Conservation (phyloP, 2,329 filamentous ascomycete genomes). For the Fusarium musae region DNA sequence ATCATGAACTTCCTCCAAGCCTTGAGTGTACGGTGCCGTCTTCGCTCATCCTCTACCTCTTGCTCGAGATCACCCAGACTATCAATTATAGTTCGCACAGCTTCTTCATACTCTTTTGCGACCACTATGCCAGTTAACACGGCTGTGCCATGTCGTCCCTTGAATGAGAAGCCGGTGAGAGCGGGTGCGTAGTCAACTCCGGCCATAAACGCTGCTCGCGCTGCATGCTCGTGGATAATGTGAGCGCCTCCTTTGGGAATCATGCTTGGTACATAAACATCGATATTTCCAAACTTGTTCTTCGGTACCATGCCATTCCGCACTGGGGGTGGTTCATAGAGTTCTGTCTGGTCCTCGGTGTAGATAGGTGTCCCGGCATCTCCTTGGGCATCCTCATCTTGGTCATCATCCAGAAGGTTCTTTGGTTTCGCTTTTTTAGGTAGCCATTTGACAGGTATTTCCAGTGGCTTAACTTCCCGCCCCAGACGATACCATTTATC, state of each 20-base stretch:
- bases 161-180: constrained; percentile 89
- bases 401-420: constrained; percentile 41
- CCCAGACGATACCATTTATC: constrained; percentile 94
- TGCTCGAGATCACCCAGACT: constrained; percentile 74
- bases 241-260: constrained; percentile 84
- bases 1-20: constrained; percentile 77
- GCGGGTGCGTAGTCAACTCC: constrained; percentile 90
- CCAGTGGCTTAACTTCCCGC: constrained; percentile 78
- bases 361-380: constrained; percentile 67
- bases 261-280: constrained; percentile 93
- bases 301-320: constrained; percentile 81
- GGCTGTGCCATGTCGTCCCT: constrained; percentile 85
- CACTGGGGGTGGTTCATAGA: constrained; percentile 82
- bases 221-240: constrained; percentile 68
- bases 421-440: constrained; percentile 57
- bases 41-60: constrained; percentile 74
- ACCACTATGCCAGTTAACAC: constrained; percentile 83
- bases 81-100: constrained; percentile 74
- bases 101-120: constrained; percentile 76
- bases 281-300: constrained; percentile 94
- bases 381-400: constrained; percentile 45
- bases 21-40: constrained; percentile 76
- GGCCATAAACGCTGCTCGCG: constrained; percentile 77
- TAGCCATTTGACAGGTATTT: constrained; percentile 84
- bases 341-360: constrained; percentile 72